Evolutionary conservation across 768 basidiomycete species (phyloP), one percentile per base, ranked within the genome.

Genomic region (Amylocystis lapponica): DNA sequence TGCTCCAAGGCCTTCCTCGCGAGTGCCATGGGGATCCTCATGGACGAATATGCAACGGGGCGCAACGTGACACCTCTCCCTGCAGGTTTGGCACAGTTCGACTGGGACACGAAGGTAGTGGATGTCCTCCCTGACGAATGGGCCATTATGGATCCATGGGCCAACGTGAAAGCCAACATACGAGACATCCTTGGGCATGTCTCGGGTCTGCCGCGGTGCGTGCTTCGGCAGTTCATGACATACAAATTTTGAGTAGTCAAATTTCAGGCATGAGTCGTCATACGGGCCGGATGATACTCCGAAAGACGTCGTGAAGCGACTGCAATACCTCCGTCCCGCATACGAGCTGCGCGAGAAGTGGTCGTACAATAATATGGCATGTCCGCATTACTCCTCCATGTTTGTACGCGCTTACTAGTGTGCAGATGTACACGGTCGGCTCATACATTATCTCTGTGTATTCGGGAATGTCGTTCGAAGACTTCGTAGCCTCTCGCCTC

Each of bases 401-500:
- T 3, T 12, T 38, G 20, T 13, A 19, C n/a, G 11, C 9, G 21
- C 11, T 10, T 3, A 19, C 14, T 27, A 8, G 6, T 6, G 14
- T 33, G 14, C 31, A 74, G 70, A 69, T 73, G 69, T 72, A 61
- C 45, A 59, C 63, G 39, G 46, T 62, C 0, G 61, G 47, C 4
- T 43, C 64, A 1, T 51, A 72, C 32, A 48, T 74, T 10, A 46
- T 74, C 20, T 49, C 54, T 8, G 58, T 39, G 19, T 66, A 67
- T 35, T 45, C 68, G 0, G 63, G 54, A 2, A 52, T 53, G 32
- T 34, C 59, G 2, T 74, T 68, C 43, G 50, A 55, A 8, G 55
- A 64, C 2, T 78, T 72, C 27, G 69, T 73, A 14, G 49, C 59
- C 14, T 59, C 63, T 21, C 70, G 70, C 8, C 61, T 76, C 11